Conservation (phyloP, 164 flowering plant species). For the Kingdonia uniflora region DNA sequence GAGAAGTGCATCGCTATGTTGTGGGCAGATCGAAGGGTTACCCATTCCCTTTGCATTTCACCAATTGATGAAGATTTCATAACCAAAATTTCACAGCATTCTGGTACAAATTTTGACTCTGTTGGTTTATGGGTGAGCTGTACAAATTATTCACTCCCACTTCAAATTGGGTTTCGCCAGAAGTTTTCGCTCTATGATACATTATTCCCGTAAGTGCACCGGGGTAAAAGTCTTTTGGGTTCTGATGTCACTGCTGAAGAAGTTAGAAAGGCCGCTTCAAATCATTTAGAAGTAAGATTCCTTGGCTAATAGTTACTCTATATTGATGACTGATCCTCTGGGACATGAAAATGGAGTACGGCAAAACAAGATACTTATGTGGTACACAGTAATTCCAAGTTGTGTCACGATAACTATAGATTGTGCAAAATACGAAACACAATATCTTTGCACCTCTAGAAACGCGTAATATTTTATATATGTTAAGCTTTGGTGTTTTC, state of each 20-base stretch:
- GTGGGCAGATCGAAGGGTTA: slow-evolving; percentile 70
- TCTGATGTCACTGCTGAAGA: slow-evolving; percentile 12
- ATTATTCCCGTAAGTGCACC: slow-evolving; percentile 7
- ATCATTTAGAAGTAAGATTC: slow-evolving; percentile 51
- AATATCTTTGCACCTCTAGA: too few relatives aligned
- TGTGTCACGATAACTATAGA: neutral
- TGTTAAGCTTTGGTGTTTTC: slow-evolving; percentile 2
- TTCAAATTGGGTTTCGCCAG: slow-evolving; percentile 49
- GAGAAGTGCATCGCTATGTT: slow-evolving; percentile 40
- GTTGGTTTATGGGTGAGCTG: slow-evolving; percentile 55
- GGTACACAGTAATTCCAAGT: neutral
- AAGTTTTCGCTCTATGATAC: slow-evolving; percentile 28
- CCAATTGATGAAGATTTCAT: slow-evolving; percentile 53
- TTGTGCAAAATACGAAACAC: too few relatives aligned
- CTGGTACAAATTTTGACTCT: slow-evolving; percentile 29
- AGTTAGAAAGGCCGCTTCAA: slow-evolving; percentile 34
- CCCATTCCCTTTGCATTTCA: slow-evolving; percentile 70
- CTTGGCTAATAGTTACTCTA: too few relatives aligned
- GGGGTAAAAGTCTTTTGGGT: slow-evolving; percentile 14
- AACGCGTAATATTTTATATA: too few relatives aligned
- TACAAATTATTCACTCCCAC: slow-evolving; percentile 32
- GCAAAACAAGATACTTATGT: neutral
- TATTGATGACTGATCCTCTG: too few relatives aligned
- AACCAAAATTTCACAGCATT: slow-evolving; percentile 27
- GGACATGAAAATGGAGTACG: too few relatives aligned